A percentile compares a stretch with the other conserved stretches of the same genome.
These are phyloP conservation scores for Cladosporium colombiae DNA, from an alignment of 2,329 filamentous ascomycete genomes.

Conservation along the genomic window DNA sequence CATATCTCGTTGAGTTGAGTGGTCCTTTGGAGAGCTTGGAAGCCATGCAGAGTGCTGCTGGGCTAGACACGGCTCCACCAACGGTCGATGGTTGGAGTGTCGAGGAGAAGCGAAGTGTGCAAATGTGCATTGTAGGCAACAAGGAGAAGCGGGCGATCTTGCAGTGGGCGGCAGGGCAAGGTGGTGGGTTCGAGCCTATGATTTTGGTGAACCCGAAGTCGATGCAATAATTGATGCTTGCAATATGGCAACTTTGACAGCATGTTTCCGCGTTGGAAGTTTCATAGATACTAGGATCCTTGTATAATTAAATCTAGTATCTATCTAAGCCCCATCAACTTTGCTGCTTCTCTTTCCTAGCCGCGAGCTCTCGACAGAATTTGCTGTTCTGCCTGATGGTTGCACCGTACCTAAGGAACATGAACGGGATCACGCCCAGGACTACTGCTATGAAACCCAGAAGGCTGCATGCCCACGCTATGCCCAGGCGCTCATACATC, in stretches of 20 bases:
- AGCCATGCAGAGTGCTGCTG: constrained; percentile 34
- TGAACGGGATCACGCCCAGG: constrained; percentile 59
- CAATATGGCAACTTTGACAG: neutral
- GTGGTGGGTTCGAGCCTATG: constrained; percentile 30
- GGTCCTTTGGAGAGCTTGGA: constrained; percentile 31
- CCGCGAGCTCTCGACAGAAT: constrained; percentile 63
- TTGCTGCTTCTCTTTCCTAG: constrained; percentile 44
- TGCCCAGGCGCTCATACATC: constrained; percentile 68
- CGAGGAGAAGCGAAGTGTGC: constrained; percentile 29
- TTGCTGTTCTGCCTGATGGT: constrained; percentile 57
- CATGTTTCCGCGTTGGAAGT: neutral
- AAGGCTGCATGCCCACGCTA: constrained; percentile 63
- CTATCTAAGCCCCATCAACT: neutral
- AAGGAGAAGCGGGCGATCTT: constrained; percentile 30
- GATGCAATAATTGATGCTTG: constrained; percentile 18
- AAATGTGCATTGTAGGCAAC: constrained; percentile 35
- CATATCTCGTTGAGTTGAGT: constrained; percentile 36
- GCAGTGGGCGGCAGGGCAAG: constrained; percentile 26
- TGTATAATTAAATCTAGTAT: neutral
- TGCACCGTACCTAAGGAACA: constrained; percentile 58
- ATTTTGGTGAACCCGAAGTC: constrained; percentile 31
- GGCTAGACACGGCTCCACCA: constrained; percentile 34
- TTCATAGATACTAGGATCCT: neutral
- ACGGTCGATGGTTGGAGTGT: constrained; percentile 31
- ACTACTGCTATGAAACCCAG: constrained; percentile 51